Base-by-base conservation (phyloP, 768 basidiomycete species). In the Collybia nuda region DNA sequence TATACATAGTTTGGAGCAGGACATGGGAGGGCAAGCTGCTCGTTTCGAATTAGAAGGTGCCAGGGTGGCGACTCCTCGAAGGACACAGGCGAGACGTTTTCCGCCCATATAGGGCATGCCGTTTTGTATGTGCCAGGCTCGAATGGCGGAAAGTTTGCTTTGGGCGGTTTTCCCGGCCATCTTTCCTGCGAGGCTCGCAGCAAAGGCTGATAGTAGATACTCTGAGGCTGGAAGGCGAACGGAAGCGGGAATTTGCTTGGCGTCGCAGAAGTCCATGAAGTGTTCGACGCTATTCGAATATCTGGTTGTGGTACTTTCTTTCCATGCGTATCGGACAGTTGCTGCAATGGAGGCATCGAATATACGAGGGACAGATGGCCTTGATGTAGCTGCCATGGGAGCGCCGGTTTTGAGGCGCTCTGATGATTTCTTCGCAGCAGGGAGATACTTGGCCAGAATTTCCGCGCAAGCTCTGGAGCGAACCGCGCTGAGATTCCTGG, bases 201-300 rank as follows among this genome's bases (percentile, higher is more conserved):
- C 61, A 39, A 67, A 74, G 1, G 58, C 53, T 11, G 67, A 67
- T 0, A 74, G 54, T 0, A 67, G 54, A 6, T 57, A 43, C 41
- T 69, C 61, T 8, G 50, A 28, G 1, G 67, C 59, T 0, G 67
- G 67, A 1, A 69, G 56, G 7, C 47, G 37, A 2, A 49, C 32
- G 0, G 37, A 8, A 0, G 18, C 0, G 1, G 62, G 58, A 11
- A 70, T 51, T 0, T 39, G 5, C 18, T 67, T 53, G 0, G 2
- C 2, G 6, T 64, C 40, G 40, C 65, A 69, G n/a, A n/a, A n/a
- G n/a, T n/a, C n/a, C n/a, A n/a, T n/a, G n/a, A n/a, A n/a, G n/a
- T n/a, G n/a, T n/a, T 39, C 5, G 5, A 51, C 36, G 1, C 24
- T 2, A 12, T 14, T 8, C 2, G 47, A 62, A 69, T 0, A 40